Evolutionary conservation across 2,329 filamentous ascomycete species (phyloP), one percentile per base, ranked within the genome.

Genomic region (Colletotrichum trifolii): DNA sequence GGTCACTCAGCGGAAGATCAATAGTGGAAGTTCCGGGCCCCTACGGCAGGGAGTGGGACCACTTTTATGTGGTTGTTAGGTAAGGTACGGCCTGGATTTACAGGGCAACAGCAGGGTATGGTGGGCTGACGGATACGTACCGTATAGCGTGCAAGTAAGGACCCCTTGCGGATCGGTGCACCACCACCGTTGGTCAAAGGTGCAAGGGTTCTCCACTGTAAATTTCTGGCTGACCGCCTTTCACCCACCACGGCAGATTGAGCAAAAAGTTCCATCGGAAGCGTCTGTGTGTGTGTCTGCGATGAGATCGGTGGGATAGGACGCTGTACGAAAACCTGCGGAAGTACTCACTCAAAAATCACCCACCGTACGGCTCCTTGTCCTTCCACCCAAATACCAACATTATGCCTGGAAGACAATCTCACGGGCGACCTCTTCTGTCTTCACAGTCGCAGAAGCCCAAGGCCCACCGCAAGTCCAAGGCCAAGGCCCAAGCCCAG

Each of bases 391-490:
- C 40, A 46, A 17, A 25, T 25, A 25, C 53, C 34, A 17, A 34
- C 66, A 76, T 60, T 43, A 88, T 88, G 86, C 82, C 84, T 17
- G 86, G 86, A 73, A 82, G 86, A 68, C 86, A 88, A 78, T 78
- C 86, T 48, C 85, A 88, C 73, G 86, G 86, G 39, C 77, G 85
- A 69, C 76, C 85, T 17, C 74, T 88, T 25, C 73, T 84, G 68
- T 74, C 79, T 10, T 73, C 72, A 66, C 69, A 68, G 43, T 72
- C 76, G 48, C 75, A 78, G 4, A 25, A 25, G 50, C 69, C 73
- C 49, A 79, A 76, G 67, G 68, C 65, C 64, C 67, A 69, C 66
- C 80, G 82, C 61, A 80, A 82, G 63, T 84, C 82, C 42, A 86
- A 84, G 68, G 75, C 81, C n/a, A 79, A 76, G 66, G 60, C 60